A percentile compares a stretch with the other conserved stretches of the same genome.
Evolutionary conservation across 2,329 filamentous ascomycete species (phyloP).

Genomic region (Pyricularia sp.): DNA sequence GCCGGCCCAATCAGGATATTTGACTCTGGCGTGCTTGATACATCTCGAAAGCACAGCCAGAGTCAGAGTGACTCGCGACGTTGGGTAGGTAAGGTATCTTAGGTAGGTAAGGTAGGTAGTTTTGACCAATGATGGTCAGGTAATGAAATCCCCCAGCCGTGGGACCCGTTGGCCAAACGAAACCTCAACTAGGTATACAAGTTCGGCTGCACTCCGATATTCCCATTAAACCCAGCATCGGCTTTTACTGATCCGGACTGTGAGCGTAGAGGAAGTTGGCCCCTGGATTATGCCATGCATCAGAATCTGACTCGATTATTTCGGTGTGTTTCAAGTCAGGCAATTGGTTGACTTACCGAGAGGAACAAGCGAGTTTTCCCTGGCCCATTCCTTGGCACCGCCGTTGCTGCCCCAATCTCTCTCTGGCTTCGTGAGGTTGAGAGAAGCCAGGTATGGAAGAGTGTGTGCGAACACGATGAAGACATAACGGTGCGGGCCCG

Average conservation of each 20-base stretch:
- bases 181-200: background rate
- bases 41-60: background rate
- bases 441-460: conserved; percentile 26
- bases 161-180: too few species aligned
- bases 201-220: background rate
- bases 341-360: background rate
- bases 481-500: conserved; percentile 33
- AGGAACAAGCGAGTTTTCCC: background rate
- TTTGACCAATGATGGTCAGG: background rate
- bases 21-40: background rate
- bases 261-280: background rate
- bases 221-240: background rate
- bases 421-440: conserved; percentile 23
- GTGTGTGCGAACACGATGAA: conserved; percentile 27
- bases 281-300: background rate
- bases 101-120: too few species aligned
- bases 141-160: background rate
- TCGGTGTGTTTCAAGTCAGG: background rate
- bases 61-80: background rate
- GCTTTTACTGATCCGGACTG: background rate
- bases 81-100: too few species aligned
- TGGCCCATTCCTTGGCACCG: background rate
- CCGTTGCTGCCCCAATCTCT: background rate
- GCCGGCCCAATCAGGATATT: background rate
- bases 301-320: background rate